Evolutionary conservation across 352 stramenopile species (phyloP).

Genomic region (Globisporangium splendens): DNA sequence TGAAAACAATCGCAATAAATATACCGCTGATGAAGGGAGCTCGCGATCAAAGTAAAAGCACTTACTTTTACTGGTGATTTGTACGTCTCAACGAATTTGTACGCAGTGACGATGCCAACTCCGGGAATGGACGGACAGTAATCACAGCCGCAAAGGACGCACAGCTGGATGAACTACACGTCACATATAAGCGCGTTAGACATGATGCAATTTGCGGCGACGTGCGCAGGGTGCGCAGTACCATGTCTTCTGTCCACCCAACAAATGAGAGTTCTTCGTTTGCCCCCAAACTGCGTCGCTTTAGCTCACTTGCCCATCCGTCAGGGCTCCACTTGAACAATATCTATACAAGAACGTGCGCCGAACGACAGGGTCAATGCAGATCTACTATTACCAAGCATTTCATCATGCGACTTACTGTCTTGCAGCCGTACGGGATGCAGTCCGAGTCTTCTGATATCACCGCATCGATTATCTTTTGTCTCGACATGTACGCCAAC

Average conservation of each 20-base stretch:
- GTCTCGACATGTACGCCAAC: constrained; percentile 89
- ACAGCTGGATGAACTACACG: constrained; percentile 76
- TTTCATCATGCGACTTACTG: constrained; percentile 15
- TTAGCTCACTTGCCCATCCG: constrained; percentile 87
- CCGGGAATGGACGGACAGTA: constrained; percentile 78
- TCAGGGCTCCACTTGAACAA: constrained; percentile 94
- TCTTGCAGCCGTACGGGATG: constrained; percentile 92
- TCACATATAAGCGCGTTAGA: constrained; percentile 1
- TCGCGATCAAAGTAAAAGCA: not conserved
- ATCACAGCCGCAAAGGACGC: constrained; percentile 87
- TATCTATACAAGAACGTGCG: constrained; percentile 30
- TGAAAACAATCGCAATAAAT: constrained; percentile 14
- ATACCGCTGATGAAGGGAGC: not conserved
- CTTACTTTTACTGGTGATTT: constrained; percentile 47
- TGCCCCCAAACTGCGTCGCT: constrained; percentile 66
- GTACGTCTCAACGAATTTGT: constrained; percentile 62
- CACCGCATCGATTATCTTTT: constrained; percentile 90
- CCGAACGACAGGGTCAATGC: not conserved
- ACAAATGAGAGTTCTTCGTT: constrained; percentile 83
- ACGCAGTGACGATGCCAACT: constrained; percentile 81
- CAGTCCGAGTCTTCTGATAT: constrained; percentile 97
- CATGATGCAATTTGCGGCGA: not conserved
- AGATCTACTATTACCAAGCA: not conserved
- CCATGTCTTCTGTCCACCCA: constrained; percentile 86
- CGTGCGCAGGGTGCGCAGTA: constrained; percentile 11